Conservation (phyloP, 2,329 filamentous ascomycete genomes). For the Cyclaneusma minus region DNA sequence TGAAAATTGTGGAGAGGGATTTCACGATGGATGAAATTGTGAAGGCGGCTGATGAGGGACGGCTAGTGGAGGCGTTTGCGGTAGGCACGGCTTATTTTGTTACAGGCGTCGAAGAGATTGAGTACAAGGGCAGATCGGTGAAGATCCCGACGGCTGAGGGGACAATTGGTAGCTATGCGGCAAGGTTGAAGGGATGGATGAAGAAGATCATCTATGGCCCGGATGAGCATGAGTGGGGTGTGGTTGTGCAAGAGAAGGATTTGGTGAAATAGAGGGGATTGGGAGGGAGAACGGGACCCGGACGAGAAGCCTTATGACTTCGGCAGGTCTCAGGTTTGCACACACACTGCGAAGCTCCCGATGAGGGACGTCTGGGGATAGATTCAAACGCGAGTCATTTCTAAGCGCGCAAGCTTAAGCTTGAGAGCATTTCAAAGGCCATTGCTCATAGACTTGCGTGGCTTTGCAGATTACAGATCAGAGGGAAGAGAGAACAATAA, state of each 20-base stretch:
- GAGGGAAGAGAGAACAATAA: too few relatives aligned
- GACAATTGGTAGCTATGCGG: constrained; percentile 36
- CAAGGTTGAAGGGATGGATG: constrained; percentile 50
- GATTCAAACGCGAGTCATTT: too few relatives aligned
- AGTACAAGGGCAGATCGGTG: constrained; percentile 22
- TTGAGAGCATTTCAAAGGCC: too few relatives aligned
- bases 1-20: constrained; percentile 39
- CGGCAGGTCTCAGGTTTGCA: too few relatives aligned
- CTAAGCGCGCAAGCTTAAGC: too few relatives aligned
- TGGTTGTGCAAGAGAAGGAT: constrained; percentile 49
- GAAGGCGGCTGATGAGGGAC: constrained; percentile 31
- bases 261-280: too few relatives aligned
- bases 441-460: too few relatives aligned
- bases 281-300: too few relatives aligned
- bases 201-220: constrained; percentile 62
- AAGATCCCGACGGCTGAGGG: constrained; percentile 27
- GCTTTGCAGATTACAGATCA: too few relatives aligned
- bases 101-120: constrained; percentile 23
- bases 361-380: too few relatives aligned
- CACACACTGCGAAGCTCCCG: too few relatives aligned
- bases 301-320: too few relatives aligned
- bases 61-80: constrained; percentile 41
- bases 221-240: constrained; percentile 52
- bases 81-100: constrained; percentile 38
- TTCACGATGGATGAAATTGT: constrained; percentile 38